Conservation (phyloP, 352 stramenopile species). For the Globisporangium ultimum region DNA sequence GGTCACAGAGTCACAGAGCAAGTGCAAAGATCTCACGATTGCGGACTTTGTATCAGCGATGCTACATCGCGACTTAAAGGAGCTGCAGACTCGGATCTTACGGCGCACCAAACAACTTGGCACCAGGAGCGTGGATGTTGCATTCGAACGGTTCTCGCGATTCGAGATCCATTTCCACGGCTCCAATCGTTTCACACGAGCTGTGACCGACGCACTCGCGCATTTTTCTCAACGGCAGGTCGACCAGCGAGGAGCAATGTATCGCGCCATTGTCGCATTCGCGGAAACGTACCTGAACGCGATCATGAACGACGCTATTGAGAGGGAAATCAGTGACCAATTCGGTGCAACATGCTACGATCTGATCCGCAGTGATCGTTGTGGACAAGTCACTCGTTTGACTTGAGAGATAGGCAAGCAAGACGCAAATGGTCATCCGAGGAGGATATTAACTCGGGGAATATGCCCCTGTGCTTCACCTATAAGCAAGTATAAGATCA, state of each 20-base stretch:
- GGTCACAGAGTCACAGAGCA: too few relatives aligned
- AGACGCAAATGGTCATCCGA: too few relatives aligned
- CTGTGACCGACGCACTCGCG: not conserved
- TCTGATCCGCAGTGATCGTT: not conserved
- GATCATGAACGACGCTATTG: conserved; percentile 1
- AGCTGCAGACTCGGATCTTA: not conserved
- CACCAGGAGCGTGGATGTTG: not conserved
- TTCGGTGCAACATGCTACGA: conserved; percentile 2
- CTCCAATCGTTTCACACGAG: not conserved
- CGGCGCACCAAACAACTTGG: not conserved
- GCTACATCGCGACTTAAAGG: not conserved
- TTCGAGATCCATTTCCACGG: not conserved
- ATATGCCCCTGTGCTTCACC: too few relatives aligned
- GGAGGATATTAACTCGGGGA: too few relatives aligned
- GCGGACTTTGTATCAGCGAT: conserved; percentile 1
- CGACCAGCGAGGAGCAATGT: not conserved
- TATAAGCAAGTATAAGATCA: too few relatives aligned
- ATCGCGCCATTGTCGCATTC: not conserved
- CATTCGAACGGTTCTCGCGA: not conserved
- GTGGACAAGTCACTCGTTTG: too few relatives aligned
- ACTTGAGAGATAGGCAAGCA: too few relatives aligned
- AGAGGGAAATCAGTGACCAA: not conserved
- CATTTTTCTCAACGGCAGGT: not conserved
- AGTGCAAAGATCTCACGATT: not conserved
- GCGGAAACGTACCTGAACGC: not conserved